Percentiles rank a stretch among this genome's conserved stretches.
Evolutionary conservation across 140 eudicot species (phyloP).

Genomic region (Senecio squalidus): DNA sequence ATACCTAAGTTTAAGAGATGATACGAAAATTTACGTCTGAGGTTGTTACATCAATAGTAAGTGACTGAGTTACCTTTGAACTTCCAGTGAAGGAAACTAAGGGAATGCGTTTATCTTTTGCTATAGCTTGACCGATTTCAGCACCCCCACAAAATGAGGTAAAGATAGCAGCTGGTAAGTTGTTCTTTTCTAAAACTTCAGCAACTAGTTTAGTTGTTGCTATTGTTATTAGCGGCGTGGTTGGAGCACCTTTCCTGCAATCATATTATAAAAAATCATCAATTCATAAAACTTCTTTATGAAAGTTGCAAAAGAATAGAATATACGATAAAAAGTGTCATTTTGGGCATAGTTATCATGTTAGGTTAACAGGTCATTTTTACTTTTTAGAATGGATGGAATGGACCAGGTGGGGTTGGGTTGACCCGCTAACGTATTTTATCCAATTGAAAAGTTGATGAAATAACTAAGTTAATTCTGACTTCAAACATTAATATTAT

Average conservation of each 20-base stretch:
- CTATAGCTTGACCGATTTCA: constrained; percentile 94
- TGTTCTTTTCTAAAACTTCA: constrained; percentile 75
- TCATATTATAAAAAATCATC: not conserved
- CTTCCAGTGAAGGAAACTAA: constrained; percentile 97
- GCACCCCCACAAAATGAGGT: constrained; percentile 95
- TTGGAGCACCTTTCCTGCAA: constrained; percentile 98
- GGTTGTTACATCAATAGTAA: not conserved
- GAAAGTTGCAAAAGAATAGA: not conserved
- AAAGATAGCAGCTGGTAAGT: constrained; percentile 80
- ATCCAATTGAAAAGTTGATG: not conserved
- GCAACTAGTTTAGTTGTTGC: constrained; percentile 81
- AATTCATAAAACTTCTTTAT: constrained; percentile 6
- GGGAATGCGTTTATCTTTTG: constrained; percentile 81
- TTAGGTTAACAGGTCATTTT: not conserved
- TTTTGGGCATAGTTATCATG: not conserved
- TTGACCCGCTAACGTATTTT: not conserved
- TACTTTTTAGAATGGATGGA: not conserved
- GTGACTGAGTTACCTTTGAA: constrained; percentile 56
- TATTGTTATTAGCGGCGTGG: constrained; percentile 88
- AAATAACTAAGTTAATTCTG: not conserved
- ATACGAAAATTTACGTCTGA: not conserved
- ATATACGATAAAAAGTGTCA: not conserved
- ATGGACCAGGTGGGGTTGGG: not conserved
- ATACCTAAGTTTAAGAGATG: too few species aligned
- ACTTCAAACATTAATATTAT: not conserved